A percentile compares a stretch with the other conserved stretches of the same genome.
These are phyloP conservation scores for Synchytrium microbalum DNA, from an alignment of 371 early-diverging fungal genomes.

Conservation along the genomic window DNA sequence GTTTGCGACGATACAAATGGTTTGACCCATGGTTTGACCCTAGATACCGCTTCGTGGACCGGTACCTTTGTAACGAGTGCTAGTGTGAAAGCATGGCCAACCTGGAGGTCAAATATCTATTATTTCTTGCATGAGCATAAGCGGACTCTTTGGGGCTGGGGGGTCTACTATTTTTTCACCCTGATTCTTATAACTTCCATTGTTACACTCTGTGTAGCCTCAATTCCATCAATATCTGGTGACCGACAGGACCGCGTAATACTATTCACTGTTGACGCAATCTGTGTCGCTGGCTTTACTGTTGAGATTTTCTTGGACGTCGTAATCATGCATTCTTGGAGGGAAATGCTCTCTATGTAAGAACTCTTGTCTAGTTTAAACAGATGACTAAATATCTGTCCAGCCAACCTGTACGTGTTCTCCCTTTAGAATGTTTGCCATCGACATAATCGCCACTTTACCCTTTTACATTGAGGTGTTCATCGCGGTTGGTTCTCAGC, in stretches of 20 bases:
- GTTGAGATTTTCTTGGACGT: constrained; percentile 8
- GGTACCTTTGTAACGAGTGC: neutral
- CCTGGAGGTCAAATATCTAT: neutral
- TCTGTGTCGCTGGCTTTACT: constrained; percentile 9
- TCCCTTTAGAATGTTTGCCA: constrained; percentile 1
- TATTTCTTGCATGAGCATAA: neutral
- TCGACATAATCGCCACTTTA: constrained; percentile 10
- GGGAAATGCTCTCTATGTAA: constrained; percentile 5
- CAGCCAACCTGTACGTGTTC: neutral
- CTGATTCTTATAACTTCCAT: neutral
- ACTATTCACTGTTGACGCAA: constrained; percentile 7
- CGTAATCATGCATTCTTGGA: neutral
- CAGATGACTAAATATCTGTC: neutral
- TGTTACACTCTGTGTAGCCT: neutral
- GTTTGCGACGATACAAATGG: too few species aligned
- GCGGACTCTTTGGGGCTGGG: neutral
- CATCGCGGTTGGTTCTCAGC: neutral
- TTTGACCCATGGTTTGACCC: too few species aligned
- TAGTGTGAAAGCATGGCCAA: neutral
- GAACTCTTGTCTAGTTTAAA: too few species aligned
- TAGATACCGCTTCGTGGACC: neutral
- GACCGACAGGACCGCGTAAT: neutral
- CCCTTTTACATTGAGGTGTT: constrained; percentile 13
- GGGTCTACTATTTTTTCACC: neutral
- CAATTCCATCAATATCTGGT: neutral